Percentiles rank a stretch among this genome's conserved stretches.
These are phyloP conservation scores for Desmodesmus armatus DNA, from an alignment of 139 green algal genomes.

Conservation along the genomic window DNA sequence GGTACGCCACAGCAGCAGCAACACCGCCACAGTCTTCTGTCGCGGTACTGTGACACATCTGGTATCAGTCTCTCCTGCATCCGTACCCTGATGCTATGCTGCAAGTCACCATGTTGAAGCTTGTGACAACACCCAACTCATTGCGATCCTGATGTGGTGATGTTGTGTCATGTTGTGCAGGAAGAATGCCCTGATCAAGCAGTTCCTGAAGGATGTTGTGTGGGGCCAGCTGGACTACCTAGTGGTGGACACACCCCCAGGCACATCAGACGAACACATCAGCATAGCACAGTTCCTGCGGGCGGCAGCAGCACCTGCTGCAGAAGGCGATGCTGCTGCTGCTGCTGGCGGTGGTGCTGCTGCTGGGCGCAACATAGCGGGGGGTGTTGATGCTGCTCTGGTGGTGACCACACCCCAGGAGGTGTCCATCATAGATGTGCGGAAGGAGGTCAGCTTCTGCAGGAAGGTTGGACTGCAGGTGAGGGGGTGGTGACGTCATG, in stretches of 20 bases:
- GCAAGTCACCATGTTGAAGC: no score
- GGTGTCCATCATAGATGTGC: slow-evolving; percentile 96
- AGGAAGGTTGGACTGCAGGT: slow-evolving; percentile 84
- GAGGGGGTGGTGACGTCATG: no score
- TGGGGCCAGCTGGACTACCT: slow-evolving; percentile 97
- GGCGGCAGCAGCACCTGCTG: slow-evolving; percentile 4
- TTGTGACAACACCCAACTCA: no score
- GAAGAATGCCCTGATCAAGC: slow-evolving; percentile 97
- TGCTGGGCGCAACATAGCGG: slow-evolving; percentile 11
- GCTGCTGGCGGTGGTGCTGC: background rate
- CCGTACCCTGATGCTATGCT: no score
- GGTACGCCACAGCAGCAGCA: no score
- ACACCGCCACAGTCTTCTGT: no score
- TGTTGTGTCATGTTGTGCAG: no score
- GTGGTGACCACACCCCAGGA: slow-evolving; percentile 87
- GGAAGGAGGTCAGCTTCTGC: slow-evolving; percentile 99
- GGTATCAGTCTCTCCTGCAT: no score
- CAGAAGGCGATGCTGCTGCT: background rate
- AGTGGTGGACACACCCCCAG: slow-evolving; percentile 96
- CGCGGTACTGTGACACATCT: no score
- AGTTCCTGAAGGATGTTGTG: slow-evolving; percentile 97
- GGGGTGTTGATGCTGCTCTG: slow-evolving; percentile 47
- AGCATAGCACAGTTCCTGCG: slow-evolving; percentile 91
- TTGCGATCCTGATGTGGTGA: no score
- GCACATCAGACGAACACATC: slow-evolving; percentile 98